A percentile compares a stretch with the other conserved stretches of the same genome.
phyloP scores from a whole-genome alignment of 2,329 filamentous ascomycete species.

The Pezicula radicicola region DNA sequence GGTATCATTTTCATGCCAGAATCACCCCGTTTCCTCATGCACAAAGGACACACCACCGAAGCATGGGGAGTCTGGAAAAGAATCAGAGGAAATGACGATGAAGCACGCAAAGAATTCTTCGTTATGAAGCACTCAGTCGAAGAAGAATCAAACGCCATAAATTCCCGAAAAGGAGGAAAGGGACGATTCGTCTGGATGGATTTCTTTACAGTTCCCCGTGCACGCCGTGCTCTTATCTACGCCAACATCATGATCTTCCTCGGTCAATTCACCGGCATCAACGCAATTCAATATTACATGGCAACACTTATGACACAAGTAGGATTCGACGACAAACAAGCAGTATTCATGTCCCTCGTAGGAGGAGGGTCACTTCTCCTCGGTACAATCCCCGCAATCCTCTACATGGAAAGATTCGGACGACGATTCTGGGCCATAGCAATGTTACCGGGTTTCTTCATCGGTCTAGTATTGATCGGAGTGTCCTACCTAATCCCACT shows the following conservation, averaged over 20 bases:
- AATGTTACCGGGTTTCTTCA: conserved; percentile 70
- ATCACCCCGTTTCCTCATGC: conserved; percentile 66
- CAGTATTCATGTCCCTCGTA: conserved; percentile 74
- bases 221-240: conserved; percentile 63
- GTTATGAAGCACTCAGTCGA: conserved; percentile 64
- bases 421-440: conserved; percentile 72
- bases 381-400: conserved; percentile 64
- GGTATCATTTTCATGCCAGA: conserved; percentile 74
- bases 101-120: conserved; percentile 67
- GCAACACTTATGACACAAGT: conserved; percentile 63
- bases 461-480: conserved; percentile 66
- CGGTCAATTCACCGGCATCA: conserved; percentile 69
- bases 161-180: conserved; percentile 44
- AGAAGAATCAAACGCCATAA: conserved; percentile 48
- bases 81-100: conserved; percentile 59
- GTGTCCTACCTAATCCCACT: conserved; percentile 56
- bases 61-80: conserved; percentile 70
- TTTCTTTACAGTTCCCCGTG: conserved; percentile 67
- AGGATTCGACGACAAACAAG: conserved; percentile 58
- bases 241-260: conserved; percentile 69
- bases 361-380: conserved; percentile 65
- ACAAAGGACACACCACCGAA: conserved; percentile 57
- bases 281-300: conserved; percentile 74
- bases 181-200: conserved; percentile 67
- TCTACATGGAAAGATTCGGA: conserved; percentile 70